These are phyloP conservation scores for Thermomyces lanuginosus DNA, from an alignment of 2,329 filamentous ascomycete genomes.

Conservation along the genomic window DNA sequence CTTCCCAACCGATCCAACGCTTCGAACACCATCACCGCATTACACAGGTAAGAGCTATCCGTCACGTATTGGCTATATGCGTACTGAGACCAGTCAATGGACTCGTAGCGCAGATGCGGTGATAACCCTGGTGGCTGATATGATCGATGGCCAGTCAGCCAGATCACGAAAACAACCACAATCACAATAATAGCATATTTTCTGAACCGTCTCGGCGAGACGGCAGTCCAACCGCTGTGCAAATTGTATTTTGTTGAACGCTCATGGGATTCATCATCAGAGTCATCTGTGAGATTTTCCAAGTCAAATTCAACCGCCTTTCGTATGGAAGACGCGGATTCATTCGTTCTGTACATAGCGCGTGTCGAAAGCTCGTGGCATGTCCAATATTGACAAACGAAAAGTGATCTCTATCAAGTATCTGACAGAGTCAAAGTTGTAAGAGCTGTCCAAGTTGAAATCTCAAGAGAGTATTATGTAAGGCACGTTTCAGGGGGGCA, in stretches of 20 bases:
- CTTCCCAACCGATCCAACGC: slow-evolving; percentile 23
- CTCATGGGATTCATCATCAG: slow-evolving; percentile 6
- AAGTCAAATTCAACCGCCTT: slow-evolving; percentile 6
- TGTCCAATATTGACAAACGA: too few species aligned
- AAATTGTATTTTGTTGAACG: slow-evolving; percentile 5
- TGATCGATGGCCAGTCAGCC: slow-evolving; percentile 4
- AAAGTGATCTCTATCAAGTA: too few species aligned
- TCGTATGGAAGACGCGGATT: slow-evolving; percentile 6
- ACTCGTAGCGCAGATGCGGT: slow-evolving; percentile 7
- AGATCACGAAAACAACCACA: slow-evolving; percentile 5
- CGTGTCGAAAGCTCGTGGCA: too few species aligned
- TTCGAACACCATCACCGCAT: slow-evolving; percentile 28
- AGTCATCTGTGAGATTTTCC: slow-evolving; percentile 6
- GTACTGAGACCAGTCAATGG: slow-evolving; percentile 25
- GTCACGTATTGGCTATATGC: slow-evolving; percentile 31
- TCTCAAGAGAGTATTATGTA: too few species aligned
- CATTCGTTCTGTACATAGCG: slow-evolving; percentile 6
- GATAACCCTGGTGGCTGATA: slow-evolving; percentile 4
- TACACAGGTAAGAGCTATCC: slow-evolving; percentile 26
- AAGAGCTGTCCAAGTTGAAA: too few species aligned
- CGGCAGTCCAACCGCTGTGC: slow-evolving; percentile 1
- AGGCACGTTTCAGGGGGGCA: too few species aligned
- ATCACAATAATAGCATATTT: slow-evolving; percentile 6
- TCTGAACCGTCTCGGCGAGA: slow-evolving; percentile 5
- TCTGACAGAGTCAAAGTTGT: too few species aligned